These are phyloP conservation scores for Globisporangium canariense DNA, from an alignment of 352 stramenopile genomes.

Conservation along the genomic window DNA sequence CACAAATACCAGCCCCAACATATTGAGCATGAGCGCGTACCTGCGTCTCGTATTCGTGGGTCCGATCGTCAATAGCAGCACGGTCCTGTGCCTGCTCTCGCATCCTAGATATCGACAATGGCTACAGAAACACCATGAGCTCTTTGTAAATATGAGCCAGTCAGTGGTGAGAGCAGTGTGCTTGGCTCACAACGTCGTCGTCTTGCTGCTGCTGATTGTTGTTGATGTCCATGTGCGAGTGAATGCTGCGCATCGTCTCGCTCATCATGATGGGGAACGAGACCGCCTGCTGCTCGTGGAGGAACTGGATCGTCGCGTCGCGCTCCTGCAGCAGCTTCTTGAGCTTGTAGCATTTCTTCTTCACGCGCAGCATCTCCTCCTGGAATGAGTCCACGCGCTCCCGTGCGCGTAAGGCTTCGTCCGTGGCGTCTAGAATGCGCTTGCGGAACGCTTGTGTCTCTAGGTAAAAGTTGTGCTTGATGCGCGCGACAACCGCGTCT, in stretches of 20 bases:
- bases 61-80: constrained; percentile 34
- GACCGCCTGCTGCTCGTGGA: constrained; percentile 54
- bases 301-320: constrained; percentile 39
- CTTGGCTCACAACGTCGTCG: constrained; percentile 12
- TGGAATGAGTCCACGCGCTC: constrained; percentile 35
- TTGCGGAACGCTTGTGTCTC: constrained; percentile 50
- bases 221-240: constrained; percentile 26
- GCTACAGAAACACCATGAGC: constrained; percentile 14
- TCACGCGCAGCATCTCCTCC: constrained; percentile 41
- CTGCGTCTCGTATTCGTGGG: constrained; percentile 76
- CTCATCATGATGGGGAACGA: constrained; percentile 52
- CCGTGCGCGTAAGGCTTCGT: constrained; percentile 22
- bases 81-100: constrained; percentile 27
- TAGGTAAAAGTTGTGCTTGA: constrained; percentile 56
- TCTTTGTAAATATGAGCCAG: neutral
- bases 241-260: constrained; percentile 61
- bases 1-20: too few species aligned
- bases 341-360: constrained; percentile 56
- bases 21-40: constrained; percentile 12
- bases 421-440: constrained; percentile 29
- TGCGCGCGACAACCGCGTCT: constrained; percentile 32
- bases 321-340: constrained; percentile 57
- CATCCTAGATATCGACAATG: constrained; percentile 37
- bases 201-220: constrained; percentile 16
- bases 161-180: neutral